These are phyloP conservation scores for Suhomyces chickasaworum DNA, from an alignment of 1,139 yeast genomes.

Conservation along the genomic window DNA sequence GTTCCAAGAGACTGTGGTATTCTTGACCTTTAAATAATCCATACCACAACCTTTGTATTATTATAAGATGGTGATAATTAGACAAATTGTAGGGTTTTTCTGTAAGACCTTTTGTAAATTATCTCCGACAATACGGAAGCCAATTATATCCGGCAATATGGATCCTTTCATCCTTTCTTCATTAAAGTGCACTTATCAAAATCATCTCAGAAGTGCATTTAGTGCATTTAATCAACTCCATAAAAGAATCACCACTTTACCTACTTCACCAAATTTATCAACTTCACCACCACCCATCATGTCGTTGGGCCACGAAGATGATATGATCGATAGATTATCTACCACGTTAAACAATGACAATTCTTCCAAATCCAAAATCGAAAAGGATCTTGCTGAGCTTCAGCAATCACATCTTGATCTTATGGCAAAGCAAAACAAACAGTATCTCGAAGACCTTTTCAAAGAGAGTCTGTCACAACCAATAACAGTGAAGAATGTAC, in stretches of 20 bases:
- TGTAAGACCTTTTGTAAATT: too few species aligned
- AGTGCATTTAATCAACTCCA: too few species aligned
- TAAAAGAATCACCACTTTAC: too few species aligned
- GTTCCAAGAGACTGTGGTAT: neutral
- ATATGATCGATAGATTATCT: slow-evolving; percentile 31
- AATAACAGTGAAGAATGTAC: slow-evolving; percentile 48
- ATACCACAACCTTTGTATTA: neutral
- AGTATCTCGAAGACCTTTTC: slow-evolving; percentile 45
- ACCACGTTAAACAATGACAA: slow-evolving; percentile 16
- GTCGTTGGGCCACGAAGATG: slow-evolving; percentile 32
- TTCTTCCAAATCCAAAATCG: slow-evolving; percentile 22
- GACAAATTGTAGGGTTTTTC: too few species aligned
- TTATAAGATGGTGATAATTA: neutral
- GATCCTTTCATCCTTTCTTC: neutral
- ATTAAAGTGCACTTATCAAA: neutral
- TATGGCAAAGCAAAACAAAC: slow-evolving; percentile 41
- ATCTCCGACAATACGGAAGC: too few species aligned
- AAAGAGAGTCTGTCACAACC: slow-evolving; percentile 47
- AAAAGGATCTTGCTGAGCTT: slow-evolving; percentile 32
- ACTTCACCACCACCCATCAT: slow-evolving; percentile 11
- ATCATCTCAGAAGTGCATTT: neutral
- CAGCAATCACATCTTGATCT: slow-evolving; percentile 35
- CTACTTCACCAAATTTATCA: neutral
- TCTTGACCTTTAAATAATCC: neutral
- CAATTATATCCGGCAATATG: too few species aligned